A percentile compares a stretch with the other conserved stretches of the same genome.
Conservation (phyloP, 1,284 basidiomycete species). For the Moesziomyces aphidis region DNA sequence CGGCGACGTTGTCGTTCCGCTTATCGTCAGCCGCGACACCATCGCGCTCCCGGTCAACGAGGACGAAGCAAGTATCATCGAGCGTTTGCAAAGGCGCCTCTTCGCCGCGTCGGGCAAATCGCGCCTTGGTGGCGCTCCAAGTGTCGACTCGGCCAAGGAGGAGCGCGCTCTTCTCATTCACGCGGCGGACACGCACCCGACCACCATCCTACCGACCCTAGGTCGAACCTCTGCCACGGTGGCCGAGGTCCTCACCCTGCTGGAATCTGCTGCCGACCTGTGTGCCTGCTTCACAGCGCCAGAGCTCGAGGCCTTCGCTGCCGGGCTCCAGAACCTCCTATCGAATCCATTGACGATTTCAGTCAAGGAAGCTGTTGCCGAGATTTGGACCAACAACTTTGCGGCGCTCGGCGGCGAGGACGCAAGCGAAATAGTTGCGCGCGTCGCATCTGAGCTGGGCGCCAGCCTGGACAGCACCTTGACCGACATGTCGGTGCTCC, state of each 20-base stretch:
- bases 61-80: slow-evolving; percentile 45
- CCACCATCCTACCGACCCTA: slow-evolving; percentile 35
- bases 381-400: slow-evolving; percentile 38
- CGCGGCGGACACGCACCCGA: slow-evolving; percentile 36
- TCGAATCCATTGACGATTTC: slow-evolving; percentile 36
- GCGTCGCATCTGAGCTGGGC: slow-evolving; percentile 34
- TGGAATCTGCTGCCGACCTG: slow-evolving; percentile 40
- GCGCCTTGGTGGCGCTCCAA: slow-evolving; percentile 1
- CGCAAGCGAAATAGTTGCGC: slow-evolving; percentile 18
- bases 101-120: slow-evolving; percentile 1
- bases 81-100: slow-evolving; percentile 30
- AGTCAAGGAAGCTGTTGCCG: slow-evolving; percentile 40
- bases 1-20: slow-evolving; percentile 23
- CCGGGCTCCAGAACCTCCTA: slow-evolving; percentile 33
- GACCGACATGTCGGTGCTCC: slow-evolving; percentile 31
- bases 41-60: slow-evolving; percentile 49
- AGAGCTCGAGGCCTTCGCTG: slow-evolving; percentile 37
- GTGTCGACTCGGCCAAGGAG: slow-evolving; percentile 11
- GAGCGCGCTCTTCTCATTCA: slow-evolving; percentile 38
- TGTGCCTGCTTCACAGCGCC: slow-evolving; percentile 32
- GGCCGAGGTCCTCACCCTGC: slow-evolving; percentile 35
- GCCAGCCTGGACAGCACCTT: slow-evolving; percentile 42
- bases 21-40: slow-evolving; percentile 48
- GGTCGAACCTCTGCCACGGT: slow-evolving; percentile 45
- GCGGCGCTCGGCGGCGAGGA: slow-evolving; percentile 29